phyloP scores from a whole-genome alignment of 768 basidiomycete genomes.

The Chalciporus chontae region DNA sequence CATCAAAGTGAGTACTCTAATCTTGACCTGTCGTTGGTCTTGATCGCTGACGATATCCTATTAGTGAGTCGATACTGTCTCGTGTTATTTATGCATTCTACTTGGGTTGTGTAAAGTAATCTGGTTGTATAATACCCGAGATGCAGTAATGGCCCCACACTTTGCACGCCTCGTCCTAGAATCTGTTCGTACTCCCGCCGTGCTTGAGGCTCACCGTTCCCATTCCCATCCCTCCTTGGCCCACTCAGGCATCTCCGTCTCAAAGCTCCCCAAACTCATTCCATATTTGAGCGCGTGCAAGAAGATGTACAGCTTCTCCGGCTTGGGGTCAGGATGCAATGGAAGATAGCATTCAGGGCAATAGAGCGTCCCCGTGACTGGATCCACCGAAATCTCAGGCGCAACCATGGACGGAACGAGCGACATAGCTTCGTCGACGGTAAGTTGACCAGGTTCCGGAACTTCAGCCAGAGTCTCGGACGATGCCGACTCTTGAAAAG shows the following conservation, averaged over 20 bases:
- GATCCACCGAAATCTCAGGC: conserved; percentile 30
- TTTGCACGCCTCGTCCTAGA: not conserved
- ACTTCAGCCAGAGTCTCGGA: not conserved
- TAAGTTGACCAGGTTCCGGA: conserved; percentile 25
- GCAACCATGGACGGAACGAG: conserved; percentile 27
- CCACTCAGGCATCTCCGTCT: conserved; percentile 90
- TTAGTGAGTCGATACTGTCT: not conserved
- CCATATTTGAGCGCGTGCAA: conserved; percentile 88
- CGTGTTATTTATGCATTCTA: not conserved
- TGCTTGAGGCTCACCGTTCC: conserved; percentile 33
- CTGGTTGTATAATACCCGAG: conserved; percentile 5
- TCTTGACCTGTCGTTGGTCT: not conserved
- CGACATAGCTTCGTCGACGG: conserved; percentile 48
- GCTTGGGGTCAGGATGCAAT: conserved; percentile 87
- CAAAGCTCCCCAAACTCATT: conserved; percentile 75
- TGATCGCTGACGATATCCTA: not conserved
- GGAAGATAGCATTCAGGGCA: conserved; percentile 93
- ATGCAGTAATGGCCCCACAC: no score
- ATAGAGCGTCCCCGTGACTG: conserved; percentile 52
- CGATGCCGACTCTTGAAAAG: not conserved
- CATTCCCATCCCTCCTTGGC: conserved; percentile 70
- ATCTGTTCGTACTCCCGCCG: not conserved
- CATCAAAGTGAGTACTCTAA: conserved; percentile 57
- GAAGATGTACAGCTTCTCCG: conserved; percentile 92
- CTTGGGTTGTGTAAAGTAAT: not conserved